These are phyloP conservation scores for Flammula alnicola DNA, from an alignment of 1,284 basidiomycete genomes.

Conservation along the genomic window DNA sequence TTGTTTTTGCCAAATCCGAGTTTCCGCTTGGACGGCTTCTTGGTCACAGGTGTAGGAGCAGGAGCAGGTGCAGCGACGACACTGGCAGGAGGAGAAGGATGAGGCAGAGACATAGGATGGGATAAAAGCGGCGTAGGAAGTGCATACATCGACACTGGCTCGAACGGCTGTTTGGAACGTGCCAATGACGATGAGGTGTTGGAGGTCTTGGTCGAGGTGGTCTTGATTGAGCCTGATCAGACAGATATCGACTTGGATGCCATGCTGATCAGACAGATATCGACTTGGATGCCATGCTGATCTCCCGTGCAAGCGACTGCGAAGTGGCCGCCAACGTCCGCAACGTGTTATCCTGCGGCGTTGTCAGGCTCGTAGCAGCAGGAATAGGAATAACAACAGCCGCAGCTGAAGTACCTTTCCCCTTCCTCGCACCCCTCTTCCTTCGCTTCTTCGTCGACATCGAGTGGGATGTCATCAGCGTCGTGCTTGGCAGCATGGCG, in stretches of 20 bases:
- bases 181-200: constrained; percentile 21
- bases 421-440: constrained; percentile 79
- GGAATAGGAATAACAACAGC: too few relatives aligned
- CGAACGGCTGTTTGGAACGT: constrained; percentile 32
- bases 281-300: constrained; percentile 62
- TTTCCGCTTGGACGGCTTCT: constrained; percentile 84
- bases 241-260: constrained; percentile 48
- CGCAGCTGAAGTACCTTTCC: constrained; percentile 50
- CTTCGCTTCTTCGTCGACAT: constrained; percentile 74
- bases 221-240: constrained; percentile 34
- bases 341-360: constrained; percentile 58
- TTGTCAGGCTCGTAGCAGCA: constrained; percentile 26
- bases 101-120: constrained; percentile 21
- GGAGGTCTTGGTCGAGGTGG: constrained; percentile 30
- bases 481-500: too few relatives aligned
- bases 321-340: constrained; percentile 79
- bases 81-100: constrained; percentile 24
- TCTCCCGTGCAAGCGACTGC: constrained; percentile 82
- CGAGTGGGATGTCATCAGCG: constrained; percentile 55
- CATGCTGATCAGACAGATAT: constrained; percentile 74
- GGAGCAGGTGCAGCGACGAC: too few relatives aligned
- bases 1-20: constrained; percentile 70
- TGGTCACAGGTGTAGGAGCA: constrained; percentile 46
- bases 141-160: constrained; percentile 46
- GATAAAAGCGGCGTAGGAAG: constrained; percentile 42